These are phyloP conservation scores for Eudorina sp. DNA, from an alignment of 139 green algal genomes.

Conservation along the genomic window DNA sequence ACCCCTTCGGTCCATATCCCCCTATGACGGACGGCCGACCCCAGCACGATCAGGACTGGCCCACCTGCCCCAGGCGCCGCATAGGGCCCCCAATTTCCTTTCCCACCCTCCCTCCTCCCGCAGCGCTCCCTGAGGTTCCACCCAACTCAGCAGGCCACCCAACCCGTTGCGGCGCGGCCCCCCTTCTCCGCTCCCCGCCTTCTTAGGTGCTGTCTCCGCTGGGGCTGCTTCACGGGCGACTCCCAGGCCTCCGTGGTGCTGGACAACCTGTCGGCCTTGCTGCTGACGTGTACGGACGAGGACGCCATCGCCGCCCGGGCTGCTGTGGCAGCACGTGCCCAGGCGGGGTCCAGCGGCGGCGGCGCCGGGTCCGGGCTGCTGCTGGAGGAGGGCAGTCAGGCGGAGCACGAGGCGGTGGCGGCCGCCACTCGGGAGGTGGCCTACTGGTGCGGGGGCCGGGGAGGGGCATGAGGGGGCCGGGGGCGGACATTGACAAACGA, in stretches of 20 bases:
- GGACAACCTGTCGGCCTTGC: slow-evolving; percentile 3
- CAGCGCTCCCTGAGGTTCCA: background rate
- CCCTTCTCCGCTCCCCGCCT: too few relatives aligned
- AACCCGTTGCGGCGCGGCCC: too few relatives aligned
- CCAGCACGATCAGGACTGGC: too few relatives aligned
- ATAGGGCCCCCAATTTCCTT: too few relatives aligned
- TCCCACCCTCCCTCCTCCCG: background rate
- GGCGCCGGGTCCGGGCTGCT: background rate
- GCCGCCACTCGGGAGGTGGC: slow-evolving; percentile 31
- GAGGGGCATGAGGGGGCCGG: background rate
- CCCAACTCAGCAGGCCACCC: too few relatives aligned
- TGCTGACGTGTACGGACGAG: slow-evolving; percentile 17
- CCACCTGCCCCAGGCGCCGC: too few relatives aligned
- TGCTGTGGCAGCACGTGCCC: background rate
- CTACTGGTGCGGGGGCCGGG: slow-evolving; percentile 15
- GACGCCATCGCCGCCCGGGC: slow-evolving; percentile 7
- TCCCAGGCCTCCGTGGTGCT: slow-evolving; percentile 5
- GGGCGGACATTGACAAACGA: too few relatives aligned
- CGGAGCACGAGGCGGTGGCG: background rate
- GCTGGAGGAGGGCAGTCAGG: background rate
- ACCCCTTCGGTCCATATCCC: too few relatives aligned
- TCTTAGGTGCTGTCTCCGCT: slow-evolving; percentile 39
- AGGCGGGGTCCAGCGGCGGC: background rate
- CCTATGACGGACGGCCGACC: too few relatives aligned
- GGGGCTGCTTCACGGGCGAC: slow-evolving; percentile 21